phyloP scores from a whole-genome alignment of 129 eudicot genomes.

The Centaurea solstitialis region DNA sequence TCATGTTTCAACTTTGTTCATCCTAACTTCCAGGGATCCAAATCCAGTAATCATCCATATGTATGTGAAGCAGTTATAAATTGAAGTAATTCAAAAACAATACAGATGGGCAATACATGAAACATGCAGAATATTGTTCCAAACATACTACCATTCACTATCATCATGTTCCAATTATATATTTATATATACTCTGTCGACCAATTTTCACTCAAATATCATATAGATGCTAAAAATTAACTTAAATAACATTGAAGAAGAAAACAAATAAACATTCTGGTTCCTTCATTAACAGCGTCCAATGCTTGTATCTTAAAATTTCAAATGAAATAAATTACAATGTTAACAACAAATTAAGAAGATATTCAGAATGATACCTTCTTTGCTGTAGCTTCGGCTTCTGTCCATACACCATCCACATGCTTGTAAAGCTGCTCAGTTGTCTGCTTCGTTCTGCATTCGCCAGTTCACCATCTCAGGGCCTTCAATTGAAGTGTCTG shows the following conservation, averaged over 20 bases:
- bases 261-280: background rate
- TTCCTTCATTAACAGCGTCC: constrained; percentile 5
- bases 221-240: background rate
- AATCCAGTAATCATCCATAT: background rate
- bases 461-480: constrained; percentile 93
- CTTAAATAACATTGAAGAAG: background rate
- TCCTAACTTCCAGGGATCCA: background rate
- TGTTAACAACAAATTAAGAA: background rate
- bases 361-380: constrained; percentile 44
- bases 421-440: constrained; percentile 96
- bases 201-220: background rate
- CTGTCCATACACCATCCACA: constrained; percentile 94
- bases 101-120: background rate
- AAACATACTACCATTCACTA: background rate
- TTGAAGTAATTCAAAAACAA: background rate
- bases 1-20: background rate
- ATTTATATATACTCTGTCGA: background rate
- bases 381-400: constrained; percentile 90
- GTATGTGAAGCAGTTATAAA: background rate
- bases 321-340: background rate
- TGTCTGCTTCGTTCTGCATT: constrained; percentile 99
- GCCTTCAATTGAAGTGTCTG: constrained; percentile 74
- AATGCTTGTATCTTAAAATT: background rate
- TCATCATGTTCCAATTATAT: background rate
- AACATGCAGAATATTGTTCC: background rate